Evolutionary conservation across 345 rosid genomes (phyloP), one percentile per base, ranked within the genome.

Genomic region (Ceriops tagal): DNA sequence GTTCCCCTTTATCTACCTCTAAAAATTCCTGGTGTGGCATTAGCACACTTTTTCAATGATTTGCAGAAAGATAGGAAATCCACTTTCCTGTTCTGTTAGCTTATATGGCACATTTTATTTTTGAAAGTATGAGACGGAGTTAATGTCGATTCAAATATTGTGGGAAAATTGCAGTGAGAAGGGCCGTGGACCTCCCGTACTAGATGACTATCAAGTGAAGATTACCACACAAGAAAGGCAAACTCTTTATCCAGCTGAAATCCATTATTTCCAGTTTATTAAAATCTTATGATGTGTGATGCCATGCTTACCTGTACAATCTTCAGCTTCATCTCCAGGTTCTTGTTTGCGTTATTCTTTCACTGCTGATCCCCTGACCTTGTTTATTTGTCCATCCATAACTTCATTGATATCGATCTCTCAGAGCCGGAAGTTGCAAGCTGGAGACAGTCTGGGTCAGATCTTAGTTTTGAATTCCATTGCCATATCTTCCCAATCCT

Each of bases 151-250:
- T 49, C 4, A 61, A 61, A 21, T 64, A 58, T 9, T 26, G n/a
- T 61, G 72, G 60, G 61, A 55, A 28, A 47, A 72, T 69, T 77
- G 81, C 85, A 89, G 96, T 60, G 83, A 91, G 80, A 68, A 64
- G 81, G 98, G 88, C 81, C 91, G 89, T 69, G 78, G 97, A 72
- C 98, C 98, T 78, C 90, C 88, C 66, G 92, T 93, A 58, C 95
- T 93, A 11, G 92, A 87, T 70, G 71, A 79, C 76, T 89, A 85
- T 73, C 82, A 74, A 82, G 86, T 93, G 78, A 85, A 89, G 84
- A 89, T 93, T 76, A 81, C 87, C 68, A 77, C 82, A 57, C 98
- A 89, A 77, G 85, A 88, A 76, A 96, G 91, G 97, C 89, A 87
- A 83, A 64, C 51, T 64, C 65, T 66, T 79, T 49, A 59, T 67